Conservation (phyloP, 2,329 filamentous ascomycete genomes). For the Apiospora koreana region DNA sequence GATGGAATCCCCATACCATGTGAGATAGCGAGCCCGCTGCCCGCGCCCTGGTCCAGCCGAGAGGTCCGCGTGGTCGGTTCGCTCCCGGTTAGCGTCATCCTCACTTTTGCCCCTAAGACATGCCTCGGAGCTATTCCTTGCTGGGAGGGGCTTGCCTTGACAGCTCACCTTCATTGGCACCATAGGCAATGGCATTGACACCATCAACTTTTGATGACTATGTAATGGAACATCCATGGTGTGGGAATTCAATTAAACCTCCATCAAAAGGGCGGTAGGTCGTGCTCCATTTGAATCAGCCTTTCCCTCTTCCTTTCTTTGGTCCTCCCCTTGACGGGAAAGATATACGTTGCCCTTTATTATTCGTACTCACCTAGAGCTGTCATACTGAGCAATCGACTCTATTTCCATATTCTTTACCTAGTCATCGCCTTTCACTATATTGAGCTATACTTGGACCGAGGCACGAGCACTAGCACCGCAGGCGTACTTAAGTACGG, state of each 20-base stretch:
- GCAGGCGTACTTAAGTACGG: not conserved
- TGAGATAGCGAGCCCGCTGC: not conserved
- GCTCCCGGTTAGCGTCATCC: slow-evolving; percentile 3
- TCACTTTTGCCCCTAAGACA: not conserved
- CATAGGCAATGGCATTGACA: not conserved
- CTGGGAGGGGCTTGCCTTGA: slow-evolving; percentile 4
- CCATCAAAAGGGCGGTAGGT: not conserved
- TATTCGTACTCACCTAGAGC: not conserved
- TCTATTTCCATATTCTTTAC: not conserved
- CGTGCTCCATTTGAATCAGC: not conserved
- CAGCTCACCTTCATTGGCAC: not conserved
- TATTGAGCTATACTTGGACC: not conserved
- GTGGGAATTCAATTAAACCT: not conserved
- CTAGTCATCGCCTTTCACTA: not conserved
- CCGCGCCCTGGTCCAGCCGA: not conserved
- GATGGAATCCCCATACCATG: not conserved
- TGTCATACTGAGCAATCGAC: not conserved
- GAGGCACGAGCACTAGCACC: not conserved
- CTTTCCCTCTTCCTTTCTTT: not conserved
- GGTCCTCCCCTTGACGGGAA: not conserved
- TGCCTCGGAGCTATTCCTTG: slow-evolving; percentile 1
- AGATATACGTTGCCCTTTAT: not conserved
- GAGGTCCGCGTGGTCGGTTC: slow-evolving; percentile 1
- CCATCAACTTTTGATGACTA: not conserved
- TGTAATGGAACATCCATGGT: not conserved